phyloP scores from a whole-genome alignment of 768 basidiomycete genomes.

The Tephrocybe sp. region DNA sequence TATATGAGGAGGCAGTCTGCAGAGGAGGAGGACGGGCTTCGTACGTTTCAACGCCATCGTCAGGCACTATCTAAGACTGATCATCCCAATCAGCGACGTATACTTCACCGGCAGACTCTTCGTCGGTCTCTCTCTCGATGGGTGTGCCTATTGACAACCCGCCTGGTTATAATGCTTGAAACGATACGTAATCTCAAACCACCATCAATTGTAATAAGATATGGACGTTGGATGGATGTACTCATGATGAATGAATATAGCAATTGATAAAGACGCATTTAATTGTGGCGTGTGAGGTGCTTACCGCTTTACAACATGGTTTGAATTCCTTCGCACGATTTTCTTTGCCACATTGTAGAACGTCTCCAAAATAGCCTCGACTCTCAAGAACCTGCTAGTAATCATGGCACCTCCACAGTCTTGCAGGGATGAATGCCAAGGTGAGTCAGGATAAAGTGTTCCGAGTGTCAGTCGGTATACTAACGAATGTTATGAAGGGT shows the following conservation, averaged over 20 bases:
- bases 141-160: constrained; percentile 51
- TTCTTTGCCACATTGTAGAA: too few species aligned
- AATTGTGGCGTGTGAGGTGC: too few species aligned
- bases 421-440: too few species aligned
- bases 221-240: constrained; percentile 12
- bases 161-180: constrained; percentile 46
- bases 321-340: too few species aligned
- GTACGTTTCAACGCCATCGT: constrained; percentile 40
- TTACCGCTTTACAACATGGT: too few species aligned
- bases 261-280: too few species aligned
- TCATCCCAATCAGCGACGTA: constrained; percentile 37
- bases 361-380: too few species aligned
- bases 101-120: constrained; percentile 45
- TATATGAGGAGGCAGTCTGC: constrained; percentile 68
- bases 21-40: constrained; percentile 61
- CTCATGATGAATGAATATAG: neutral
- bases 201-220: constrained; percentile 7
- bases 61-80: neutral
- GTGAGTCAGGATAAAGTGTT: too few species aligned
- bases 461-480: too few species aligned
- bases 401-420: too few species aligned
- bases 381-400: too few species aligned
- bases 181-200: neutral
- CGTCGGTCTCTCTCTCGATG: constrained; percentile 37
- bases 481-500: too few species aligned